A percentile compares a stretch with the other conserved stretches of the same genome.
These are phyloP conservation scores for Lasiodiplodia citricola DNA, from an alignment of 2,329 filamentous ascomycete genomes.

Conservation along the genomic window DNA sequence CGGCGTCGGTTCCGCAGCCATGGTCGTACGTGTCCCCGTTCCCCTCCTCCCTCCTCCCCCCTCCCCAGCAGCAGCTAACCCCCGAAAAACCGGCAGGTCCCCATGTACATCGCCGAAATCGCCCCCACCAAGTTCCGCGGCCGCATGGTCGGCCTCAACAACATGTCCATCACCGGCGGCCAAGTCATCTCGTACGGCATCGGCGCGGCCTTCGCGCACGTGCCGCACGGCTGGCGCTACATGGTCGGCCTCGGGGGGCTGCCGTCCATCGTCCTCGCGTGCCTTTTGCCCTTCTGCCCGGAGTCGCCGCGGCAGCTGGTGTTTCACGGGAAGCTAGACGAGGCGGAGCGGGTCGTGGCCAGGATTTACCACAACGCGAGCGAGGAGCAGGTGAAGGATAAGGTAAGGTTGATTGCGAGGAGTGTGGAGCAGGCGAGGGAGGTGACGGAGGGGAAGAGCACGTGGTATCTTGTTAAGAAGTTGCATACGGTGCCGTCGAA, in stretches of 20 bases:
- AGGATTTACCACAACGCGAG: conserved; percentile 52
- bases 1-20: conserved; percentile 55
- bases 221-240: conserved; percentile 55
- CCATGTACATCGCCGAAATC: conserved; percentile 57
- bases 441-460: conserved; percentile 46
- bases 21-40: conserved; percentile 41
- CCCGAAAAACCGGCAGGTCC: conserved; percentile 27
- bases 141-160: conserved; percentile 56
- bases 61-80: no score
- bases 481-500: conserved; percentile 53
- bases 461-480: conserved; percentile 52
- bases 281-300: conserved; percentile 53
- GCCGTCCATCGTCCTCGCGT: conserved; percentile 52
- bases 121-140: conserved; percentile 57
- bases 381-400: conserved; percentile 50
- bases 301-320: conserved; percentile 57
- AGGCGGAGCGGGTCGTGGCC: conserved; percentile 47
- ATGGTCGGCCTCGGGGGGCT: conserved; percentile 57
- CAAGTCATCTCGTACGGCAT: conserved; percentile 39
- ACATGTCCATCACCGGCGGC: conserved; percentile 47
- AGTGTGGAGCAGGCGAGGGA: conserved; percentile 48
- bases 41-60: conserved; percentile 28
- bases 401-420: conserved; percentile 50
- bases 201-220: conserved; percentile 40
- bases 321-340: conserved; percentile 48